phyloP scores from a whole-genome alignment of 2,329 filamentous ascomycete genomes.

The Cercospora berteroae region DNA sequence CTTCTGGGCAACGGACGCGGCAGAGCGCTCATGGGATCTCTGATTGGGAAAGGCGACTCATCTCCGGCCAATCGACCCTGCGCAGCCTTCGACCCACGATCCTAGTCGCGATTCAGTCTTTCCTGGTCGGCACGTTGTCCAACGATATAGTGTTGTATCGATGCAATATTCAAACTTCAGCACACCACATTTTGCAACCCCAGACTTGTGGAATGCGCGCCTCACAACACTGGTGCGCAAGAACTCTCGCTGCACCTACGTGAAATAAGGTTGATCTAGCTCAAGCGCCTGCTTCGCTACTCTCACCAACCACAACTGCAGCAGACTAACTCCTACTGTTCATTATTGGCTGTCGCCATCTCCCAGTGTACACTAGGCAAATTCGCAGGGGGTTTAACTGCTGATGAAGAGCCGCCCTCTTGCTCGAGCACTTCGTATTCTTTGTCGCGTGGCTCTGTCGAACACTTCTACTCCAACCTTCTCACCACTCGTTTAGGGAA shows the following conservation, averaged over 20 bases:
- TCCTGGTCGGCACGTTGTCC: neutral
- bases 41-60: neutral
- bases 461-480: constrained; percentile 4
- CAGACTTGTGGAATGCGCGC: neutral
- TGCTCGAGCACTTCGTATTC: constrained; percentile 10
- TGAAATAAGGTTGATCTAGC: constrained; percentile 11
- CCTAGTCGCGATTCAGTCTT: neutral
- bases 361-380: constrained; percentile 11
- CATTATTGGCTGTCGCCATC: constrained; percentile 10
- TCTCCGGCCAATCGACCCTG: neutral
- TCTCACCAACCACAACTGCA: constrained; percentile 3
- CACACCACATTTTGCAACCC: neutral
- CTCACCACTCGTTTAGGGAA: constrained; percentile 10
- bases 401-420: constrained; percentile 5
- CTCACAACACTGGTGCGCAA: neutral
- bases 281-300: constrained; percentile 4
- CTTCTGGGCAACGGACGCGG: neutral
- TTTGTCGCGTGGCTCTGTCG: constrained; percentile 15
- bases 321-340: neutral
- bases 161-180: neutral
- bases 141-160: neutral
- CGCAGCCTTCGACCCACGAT: neutral
- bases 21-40: neutral
- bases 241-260: neutral
- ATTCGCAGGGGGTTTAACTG: constrained; percentile 18